Evolutionary conservation across 768 basidiomycete genomes (phyloP), one percentile per base, ranked within the genome.

Genomic region (Termitomyces bulborhizus): DNA sequence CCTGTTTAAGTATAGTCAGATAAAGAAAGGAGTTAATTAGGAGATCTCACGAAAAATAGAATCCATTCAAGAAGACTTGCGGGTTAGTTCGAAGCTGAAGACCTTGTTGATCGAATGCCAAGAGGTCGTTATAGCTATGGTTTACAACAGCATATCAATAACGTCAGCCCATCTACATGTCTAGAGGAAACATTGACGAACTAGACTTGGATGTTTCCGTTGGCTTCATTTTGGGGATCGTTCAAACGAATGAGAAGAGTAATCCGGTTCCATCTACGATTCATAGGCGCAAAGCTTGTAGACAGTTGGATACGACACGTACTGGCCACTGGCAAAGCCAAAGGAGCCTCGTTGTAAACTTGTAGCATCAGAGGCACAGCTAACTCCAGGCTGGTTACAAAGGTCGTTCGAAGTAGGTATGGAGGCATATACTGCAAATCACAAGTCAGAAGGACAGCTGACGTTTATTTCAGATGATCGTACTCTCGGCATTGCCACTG

Each of bases 171-270:
- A 15, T 36, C 46, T 12, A 16, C 36, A 6, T 37, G 6, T 37
- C 15, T 4, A 27, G 37, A 32, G 18, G 45, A n/a, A 73, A 4
- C 13, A 53, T n/a, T 21, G 31, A 55, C 90, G 59, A 55, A 89
- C 88, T 81, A 90, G 18, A 90, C 68, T 54, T 76, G 68, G 15
- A 93, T 71, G 57, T 86, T 76, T 26, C 91, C 93, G 65, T 93
- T 93, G 11, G 86, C 84, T 15, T 74, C 69, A 52, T 78, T 72
- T 7, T 77, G 73, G 0, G 86, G 86, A 48, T 82, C 74, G 65
- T 94, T 96, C 53, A 93, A 69, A 53, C 85, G 83, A n/a, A 92
- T 84, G 12, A 91, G 72, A 52, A 93, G 68, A 18, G 86, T 79
- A 32, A 94, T 66, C 13, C 78, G 76, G 57, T 81, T 83, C 90